Percentiles rank a stretch among this genome's conserved stretches.
Evolutionary conservation across 1,284 basidiomycete species (phyloP).

Genomic region (Gymnopus androsaceus): DNA sequence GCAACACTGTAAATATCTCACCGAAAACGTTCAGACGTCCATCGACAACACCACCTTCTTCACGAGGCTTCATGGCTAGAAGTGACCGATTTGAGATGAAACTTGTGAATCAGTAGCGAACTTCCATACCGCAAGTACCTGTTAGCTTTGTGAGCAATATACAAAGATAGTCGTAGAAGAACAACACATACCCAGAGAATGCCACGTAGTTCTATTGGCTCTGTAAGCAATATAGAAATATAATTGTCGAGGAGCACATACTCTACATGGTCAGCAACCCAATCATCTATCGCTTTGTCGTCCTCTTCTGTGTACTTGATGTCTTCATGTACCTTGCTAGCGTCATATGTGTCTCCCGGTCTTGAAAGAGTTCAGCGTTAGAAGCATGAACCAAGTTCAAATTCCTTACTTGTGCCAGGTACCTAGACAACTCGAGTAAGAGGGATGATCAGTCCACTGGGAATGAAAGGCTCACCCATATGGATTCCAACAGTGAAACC

Average conservation of each 20-base stretch:
- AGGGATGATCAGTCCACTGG: background rate
- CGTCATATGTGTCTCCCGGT: constrained; percentile 56
- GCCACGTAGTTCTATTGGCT: constrained; percentile 81
- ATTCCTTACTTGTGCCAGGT: constrained; percentile 51
- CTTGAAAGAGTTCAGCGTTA: constrained; percentile 21
- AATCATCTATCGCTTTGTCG: constrained; percentile 70
- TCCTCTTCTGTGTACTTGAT: constrained; percentile 66
- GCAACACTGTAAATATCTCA: constrained; percentile 11
- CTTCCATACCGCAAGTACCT: constrained; percentile 47
- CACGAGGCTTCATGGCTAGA: constrained; percentile 76
- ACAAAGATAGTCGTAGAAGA: background rate
- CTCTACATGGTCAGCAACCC: constrained; percentile 72
- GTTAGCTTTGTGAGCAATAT: background rate
- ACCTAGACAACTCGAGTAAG: constrained; percentile 28
- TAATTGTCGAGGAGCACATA: too few relatives aligned
- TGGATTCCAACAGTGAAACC: constrained; percentile 70
- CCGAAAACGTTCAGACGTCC: constrained; percentile 70
- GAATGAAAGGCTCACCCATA: constrained; percentile 47
- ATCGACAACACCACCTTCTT: constrained; percentile 78
- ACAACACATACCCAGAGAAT: constrained; percentile 54
- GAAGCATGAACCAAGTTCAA: background rate
- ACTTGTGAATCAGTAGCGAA: too few relatives aligned
- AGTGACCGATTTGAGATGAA: constrained; percentile 10
- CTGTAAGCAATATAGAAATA: too few relatives aligned
- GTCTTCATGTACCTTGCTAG: constrained; percentile 61